Base-by-base conservation (phyloP, 768 basidiomycete species). In the Termitomyces eurrhizus region DNA sequence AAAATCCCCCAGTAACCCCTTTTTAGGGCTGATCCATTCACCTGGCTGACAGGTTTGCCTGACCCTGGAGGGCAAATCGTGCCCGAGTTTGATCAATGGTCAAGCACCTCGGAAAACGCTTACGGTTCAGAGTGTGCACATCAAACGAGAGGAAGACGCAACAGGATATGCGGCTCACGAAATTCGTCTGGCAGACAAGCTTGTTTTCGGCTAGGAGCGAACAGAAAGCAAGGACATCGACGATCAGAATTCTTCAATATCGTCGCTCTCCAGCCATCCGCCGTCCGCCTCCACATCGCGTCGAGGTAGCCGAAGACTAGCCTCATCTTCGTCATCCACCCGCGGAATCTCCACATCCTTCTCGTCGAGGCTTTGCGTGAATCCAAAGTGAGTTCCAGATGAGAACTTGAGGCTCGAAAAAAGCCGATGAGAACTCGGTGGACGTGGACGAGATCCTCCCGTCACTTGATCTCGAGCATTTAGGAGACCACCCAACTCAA, bases 401-500 rank as follows among this genome's bases (percentile, higher is more conserved):
- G 67, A 66, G 69, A 86, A 89, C 26, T 71, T 70, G 64, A 89
- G 68, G 51, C 65, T 72, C 21, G 87, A 87, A 67, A 89, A 90
- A 41, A 76, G 62, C 7, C 68, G 66, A 65, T 87, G 84, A 0
- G 78, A 76, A 8, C 57, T 42, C 3, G 74, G 72, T 3, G 70
- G 65, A 18, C 58, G 61, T n/a, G 61, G 58, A 16, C 68, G 57
- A 13, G 59, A 63, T 13, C 33, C 60, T 21, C 57, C 63, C 8
- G 54, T 32, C 32, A 48, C 56, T 52, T 65, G 67, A 36, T 83
- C 80, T 51, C 76, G 68, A 5, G 82, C 83, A 62, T 81, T 83
- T 51, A 90, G 70, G 42, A 88, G 74, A 3, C 80, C 83, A 0
- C 89, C 87, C 2, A 87, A 70, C 59, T 87, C 87, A 41, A 79